Base-by-base conservation (phyloP, 2,329 filamentous ascomycete genomes). In the Calonectria leucothoes region DNA sequence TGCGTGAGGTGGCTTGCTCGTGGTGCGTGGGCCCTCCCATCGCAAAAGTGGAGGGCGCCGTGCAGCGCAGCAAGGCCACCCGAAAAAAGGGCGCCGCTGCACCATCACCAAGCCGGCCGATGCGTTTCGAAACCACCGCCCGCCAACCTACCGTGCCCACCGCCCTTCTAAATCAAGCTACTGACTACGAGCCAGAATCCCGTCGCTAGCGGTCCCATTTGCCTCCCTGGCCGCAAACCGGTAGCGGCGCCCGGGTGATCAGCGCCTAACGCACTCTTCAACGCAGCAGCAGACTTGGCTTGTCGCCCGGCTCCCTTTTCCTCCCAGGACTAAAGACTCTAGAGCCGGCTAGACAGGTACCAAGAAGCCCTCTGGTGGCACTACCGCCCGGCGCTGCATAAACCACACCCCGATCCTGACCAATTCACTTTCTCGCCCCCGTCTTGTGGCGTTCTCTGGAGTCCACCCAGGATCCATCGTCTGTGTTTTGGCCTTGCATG, bases 71-170 rank as follows among this genome's bases (percentile, higher is more conserved):
- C 25, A 55, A 39, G 55, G n/a, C 55, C 55, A 61, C 33, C 12
- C 39, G 25, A 45, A 48, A 52, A 70, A 70, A 70, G 61, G 37
- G 27, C 64, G 69, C 52, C 64, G 66, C 37, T 49, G 65, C 31
- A 51, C 48, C 69, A 66, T 72, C 66, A 70, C 57, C 51, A 71
- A 68, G 66, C 70, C 72, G 74, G 72, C 74, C 71, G 66, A 73
- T 69, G 74, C 71, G 78, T 79, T 79, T 79, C 78, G 78, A 79
- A 79, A 79, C 76, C 74, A 51, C 78, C 76, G 76, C 78, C 55
- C 69, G 72, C 69, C 67, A 15, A 35, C 39, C 66, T 59, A 61
- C 49, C 45, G 45, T 55, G 57, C 51, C 70, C 66, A 65, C 66
- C 70, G 66, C 57, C 65, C 59, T 69, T 68, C 64, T 35, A 33